Percentiles rank a stretch among this genome's conserved stretches.
Evolutionary conservation across 2,329 filamentous ascomycete genomes (phyloP).

Genomic region (Colletotrichum scovillei): DNA sequence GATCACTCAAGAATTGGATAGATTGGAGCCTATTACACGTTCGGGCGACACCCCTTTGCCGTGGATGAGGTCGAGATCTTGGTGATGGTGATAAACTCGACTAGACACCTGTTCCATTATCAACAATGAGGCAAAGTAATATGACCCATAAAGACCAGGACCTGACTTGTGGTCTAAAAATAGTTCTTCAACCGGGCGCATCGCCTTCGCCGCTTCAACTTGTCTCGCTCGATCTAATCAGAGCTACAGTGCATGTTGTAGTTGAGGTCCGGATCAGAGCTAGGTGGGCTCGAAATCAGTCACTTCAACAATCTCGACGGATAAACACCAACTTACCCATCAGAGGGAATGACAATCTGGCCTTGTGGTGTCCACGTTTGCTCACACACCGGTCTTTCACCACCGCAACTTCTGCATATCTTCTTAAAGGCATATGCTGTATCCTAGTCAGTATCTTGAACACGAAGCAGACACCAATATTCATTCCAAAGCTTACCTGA

Average conservation of each 20-base stretch:
- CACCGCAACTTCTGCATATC: neutral
- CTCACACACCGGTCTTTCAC: neutral
- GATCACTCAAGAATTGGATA: too few relatives aligned
- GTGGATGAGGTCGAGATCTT: too few relatives aligned
- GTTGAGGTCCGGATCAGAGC: neutral
- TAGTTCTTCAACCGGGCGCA: neutral
- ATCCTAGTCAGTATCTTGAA: neutral
- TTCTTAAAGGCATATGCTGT: neutral
- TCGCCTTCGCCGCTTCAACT: neutral
- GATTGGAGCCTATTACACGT: too few relatives aligned
- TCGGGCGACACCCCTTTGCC: too few relatives aligned
- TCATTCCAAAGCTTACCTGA: neutral
- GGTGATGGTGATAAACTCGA: too few relatives aligned
- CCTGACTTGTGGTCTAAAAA: neutral
- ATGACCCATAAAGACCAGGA: too few relatives aligned
- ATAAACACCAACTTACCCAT: neutral
- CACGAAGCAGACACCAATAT: neutral
- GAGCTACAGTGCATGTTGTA: neutral
- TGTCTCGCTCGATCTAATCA: neutral
- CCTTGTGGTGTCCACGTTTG: neutral
- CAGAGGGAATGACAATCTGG: neutral
- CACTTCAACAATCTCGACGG: neutral
- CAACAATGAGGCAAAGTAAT: too few relatives aligned
- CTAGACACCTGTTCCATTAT: too few relatives aligned
- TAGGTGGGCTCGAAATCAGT: neutral